These are phyloP conservation scores for Aspergillus ochraceoroseus DNA, from an alignment of 2,329 filamentous ascomycete species.

Conservation along the genomic window DNA sequence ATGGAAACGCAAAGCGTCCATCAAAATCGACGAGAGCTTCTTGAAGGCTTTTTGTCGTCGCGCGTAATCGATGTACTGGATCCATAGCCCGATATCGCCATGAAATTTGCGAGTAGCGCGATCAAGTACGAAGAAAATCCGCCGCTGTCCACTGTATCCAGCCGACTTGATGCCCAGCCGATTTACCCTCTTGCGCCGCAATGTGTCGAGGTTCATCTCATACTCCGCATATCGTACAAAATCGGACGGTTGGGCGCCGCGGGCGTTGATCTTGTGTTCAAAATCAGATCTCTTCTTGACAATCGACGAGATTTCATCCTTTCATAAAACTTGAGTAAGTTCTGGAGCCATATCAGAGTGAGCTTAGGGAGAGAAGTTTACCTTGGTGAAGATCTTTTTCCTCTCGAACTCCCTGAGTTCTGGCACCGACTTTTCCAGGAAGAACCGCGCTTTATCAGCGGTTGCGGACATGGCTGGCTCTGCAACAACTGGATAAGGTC, in stretches of 20 bases:
- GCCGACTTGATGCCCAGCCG: constrained; percentile 71
- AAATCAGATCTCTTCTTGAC: constrained; percentile 87
- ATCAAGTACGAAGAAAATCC: constrained; percentile 85
- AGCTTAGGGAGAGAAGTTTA: constrained; percentile 35
- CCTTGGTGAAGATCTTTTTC: constrained; percentile 83
- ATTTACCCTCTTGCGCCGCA: constrained; percentile 77
- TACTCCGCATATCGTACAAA: constrained; percentile 78
- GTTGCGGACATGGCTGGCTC: constrained; percentile 65
- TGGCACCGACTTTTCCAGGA: constrained; percentile 83
- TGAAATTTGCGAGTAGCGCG: constrained; percentile 79
- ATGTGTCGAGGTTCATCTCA: constrained; percentile 62
- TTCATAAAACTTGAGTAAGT: constrained; percentile 16
- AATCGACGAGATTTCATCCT: constrained; percentile 87
- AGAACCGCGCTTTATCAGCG: constrained; percentile 91
- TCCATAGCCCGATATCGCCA: constrained; percentile 76
- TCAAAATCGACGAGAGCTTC: constrained; percentile 57
- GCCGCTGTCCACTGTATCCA: constrained; percentile 68
- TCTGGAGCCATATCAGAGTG: constrained; percentile 1
- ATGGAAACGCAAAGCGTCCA: constrained; percentile 73
- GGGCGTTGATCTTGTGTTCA: constrained; percentile 82
- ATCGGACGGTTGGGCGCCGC: constrained; percentile 69
- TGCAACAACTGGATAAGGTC: neutral
- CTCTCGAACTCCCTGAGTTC: constrained; percentile 89
- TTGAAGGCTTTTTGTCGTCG: constrained; percentile 61
- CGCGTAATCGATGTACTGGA: constrained; percentile 81